Base-by-base conservation (phyloP, 2,329 filamentous ascomycete genomes). In the Aureobasidium lini region DNA sequence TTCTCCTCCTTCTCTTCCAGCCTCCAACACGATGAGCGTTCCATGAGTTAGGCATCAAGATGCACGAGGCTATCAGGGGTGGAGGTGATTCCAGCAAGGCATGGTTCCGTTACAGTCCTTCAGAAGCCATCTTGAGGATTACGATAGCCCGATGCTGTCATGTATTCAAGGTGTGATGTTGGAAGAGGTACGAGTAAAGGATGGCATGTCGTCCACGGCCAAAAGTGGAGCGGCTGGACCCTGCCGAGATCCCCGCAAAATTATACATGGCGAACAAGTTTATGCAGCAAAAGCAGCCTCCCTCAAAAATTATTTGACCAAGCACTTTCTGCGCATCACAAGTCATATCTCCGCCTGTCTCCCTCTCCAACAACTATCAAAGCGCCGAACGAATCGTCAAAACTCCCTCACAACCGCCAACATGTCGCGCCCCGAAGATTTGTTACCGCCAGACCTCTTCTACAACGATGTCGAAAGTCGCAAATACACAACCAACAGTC, bases 351-450 rank as follows among this genome's bases (percentile, higher is more conserved):
- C 44, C 16, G 10, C 6, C 18, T 3, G n/a, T 31, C 29, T 32
- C n/a, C 10, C 8, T 4, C 13, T 4, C 11, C 31, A 18, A 34
- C 44, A 10, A 48, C 31, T 32, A n/a, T 13, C 11, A 2, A 18
- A 1, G 16, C 18, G 16, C 40, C 9, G 13, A 11, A 4, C 8
- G n/a, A 34, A 34, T 4, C 31, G 8, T 2, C 32, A 2, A 34
- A 34, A 16, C 8, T 10, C 48, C 8, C 11, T 8, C 9, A 1
- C 11, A 49, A 13, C 16, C 46, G 64, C 72, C 77, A 87, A 48
- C 71, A 97, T 99, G 94, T 97, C 94, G 71, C 90, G 94, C 67
- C 94, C 94, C 64, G 94, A 99, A 81, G 94, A 99, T 77, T 88
- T 85, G 65, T 85, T 97, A 71, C 90, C 92, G 53, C 93, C 94